Evolutionary conservation across 139 green algal species (phyloP).

Genomic region (Chlorella sp.): DNA sequence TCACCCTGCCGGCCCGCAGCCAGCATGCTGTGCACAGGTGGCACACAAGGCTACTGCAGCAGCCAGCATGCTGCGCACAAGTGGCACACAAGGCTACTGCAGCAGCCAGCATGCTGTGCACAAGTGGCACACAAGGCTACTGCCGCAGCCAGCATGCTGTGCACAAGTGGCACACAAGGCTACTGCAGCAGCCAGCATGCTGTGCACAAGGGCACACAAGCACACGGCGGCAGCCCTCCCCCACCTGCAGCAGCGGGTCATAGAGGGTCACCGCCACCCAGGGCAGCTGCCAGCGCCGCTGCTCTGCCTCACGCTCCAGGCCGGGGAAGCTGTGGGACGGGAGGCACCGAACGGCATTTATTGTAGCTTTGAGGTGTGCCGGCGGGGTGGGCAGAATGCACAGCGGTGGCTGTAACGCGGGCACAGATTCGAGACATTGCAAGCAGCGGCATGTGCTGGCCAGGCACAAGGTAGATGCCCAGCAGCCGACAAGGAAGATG

Average conservation of each 20-base stretch:
- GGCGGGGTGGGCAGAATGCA: too few relatives aligned
- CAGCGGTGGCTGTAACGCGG: too few relatives aligned
- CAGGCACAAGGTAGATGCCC: too few relatives aligned
- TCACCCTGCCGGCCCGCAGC: too few relatives aligned
- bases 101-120: neutral
- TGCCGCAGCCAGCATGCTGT: neutral
- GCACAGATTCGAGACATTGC: too few relatives aligned
- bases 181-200: neutral
- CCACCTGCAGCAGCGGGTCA: conserved; percentile 33
- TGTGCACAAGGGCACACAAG: neutral
- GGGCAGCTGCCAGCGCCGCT: conserved; percentile 23
- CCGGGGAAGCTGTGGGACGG: neutral
- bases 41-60: neutral
- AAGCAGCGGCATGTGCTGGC: too few relatives aligned
- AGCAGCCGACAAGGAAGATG: too few relatives aligned
- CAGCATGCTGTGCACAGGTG: too few relatives aligned
- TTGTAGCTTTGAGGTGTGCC: too few relatives aligned
- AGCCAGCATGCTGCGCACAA: neutral
- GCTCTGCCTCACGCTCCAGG: conserved; percentile 17
- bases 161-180: neutral
- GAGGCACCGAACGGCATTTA: too few relatives aligned
- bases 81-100: too few relatives aligned
- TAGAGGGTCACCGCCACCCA: conserved; percentile 13
- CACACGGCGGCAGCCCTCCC: neutral
- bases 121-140: neutral